phyloP scores from a whole-genome alignment of 176 grass and related monocot genomes.

The Oryza longistaminata region DNA sequence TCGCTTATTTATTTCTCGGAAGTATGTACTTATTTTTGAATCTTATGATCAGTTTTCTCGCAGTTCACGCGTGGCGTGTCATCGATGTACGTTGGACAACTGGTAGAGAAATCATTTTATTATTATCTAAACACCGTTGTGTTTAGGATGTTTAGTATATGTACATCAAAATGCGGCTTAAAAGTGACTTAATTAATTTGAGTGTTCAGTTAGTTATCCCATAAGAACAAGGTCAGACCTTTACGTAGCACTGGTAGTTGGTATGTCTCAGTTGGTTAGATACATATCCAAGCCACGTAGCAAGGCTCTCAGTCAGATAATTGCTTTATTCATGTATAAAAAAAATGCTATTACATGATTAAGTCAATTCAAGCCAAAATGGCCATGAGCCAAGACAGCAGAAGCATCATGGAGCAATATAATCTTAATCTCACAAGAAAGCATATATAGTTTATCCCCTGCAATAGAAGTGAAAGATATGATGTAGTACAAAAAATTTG shows the following conservation, averaged over 20 bases:
- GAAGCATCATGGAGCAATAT: neutral
- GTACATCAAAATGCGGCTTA: neutral
- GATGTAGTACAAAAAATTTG: neutral
- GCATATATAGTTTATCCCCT: neutral
- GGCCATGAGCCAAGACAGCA: neutral
- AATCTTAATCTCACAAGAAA: neutral
- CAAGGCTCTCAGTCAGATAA: neutral
- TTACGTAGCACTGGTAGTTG: neutral
- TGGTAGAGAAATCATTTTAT: neutral
- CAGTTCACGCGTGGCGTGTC: neutral
- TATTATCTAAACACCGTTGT: neutral
- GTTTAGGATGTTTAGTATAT: neutral
- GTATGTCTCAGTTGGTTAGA: neutral
- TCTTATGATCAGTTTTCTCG: slow-evolving; percentile 5
- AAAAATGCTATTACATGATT: neutral
- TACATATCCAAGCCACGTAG: neutral
- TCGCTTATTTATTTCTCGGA: neutral
- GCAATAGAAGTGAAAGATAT: neutral
- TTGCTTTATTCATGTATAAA: neutral
- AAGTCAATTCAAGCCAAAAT: neutral
- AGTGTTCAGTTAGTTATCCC: neutral
- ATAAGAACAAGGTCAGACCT: neutral
- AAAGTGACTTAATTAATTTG: neutral
- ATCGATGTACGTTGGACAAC: neutral
- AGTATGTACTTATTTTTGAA: neutral